Conservation (phyloP, 139 green algal species). For the Chlamydomonas asymmetrica region DNA sequence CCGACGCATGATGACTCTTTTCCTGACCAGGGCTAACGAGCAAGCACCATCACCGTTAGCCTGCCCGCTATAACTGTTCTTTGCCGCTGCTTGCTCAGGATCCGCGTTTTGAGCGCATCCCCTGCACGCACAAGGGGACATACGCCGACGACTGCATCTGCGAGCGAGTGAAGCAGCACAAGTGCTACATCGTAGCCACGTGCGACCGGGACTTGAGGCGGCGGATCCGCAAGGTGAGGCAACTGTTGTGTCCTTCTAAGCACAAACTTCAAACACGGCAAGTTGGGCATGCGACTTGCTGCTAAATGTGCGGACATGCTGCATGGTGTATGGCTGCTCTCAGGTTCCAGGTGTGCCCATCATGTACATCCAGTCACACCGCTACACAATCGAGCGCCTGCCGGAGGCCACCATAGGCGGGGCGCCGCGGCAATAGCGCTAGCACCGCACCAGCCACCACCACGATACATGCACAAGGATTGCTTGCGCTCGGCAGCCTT, state of each 20-base stretch:
- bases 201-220: slow-evolving; percentile 95
- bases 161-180: slow-evolving; percentile 91
- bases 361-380: slow-evolving; percentile 94
- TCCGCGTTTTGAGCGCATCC: slow-evolving; percentile 86
- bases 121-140: slow-evolving; percentile 94
- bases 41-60: too few species aligned
- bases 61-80: too few species aligned
- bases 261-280: too few species aligned
- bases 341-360: slow-evolving; percentile 97
- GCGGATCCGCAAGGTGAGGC: slow-evolving; percentile 89
- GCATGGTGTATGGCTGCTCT: background rate
- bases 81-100: too few species aligned
- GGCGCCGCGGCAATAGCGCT: too few species aligned
- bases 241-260: too few species aligned
- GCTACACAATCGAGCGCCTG: slow-evolving; percentile 95
- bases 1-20: too few species aligned
- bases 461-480: too few species aligned
- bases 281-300: background rate
- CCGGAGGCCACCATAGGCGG: slow-evolving; percentile 97
- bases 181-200: slow-evolving; percentile 99
- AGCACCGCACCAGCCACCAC: too few species aligned
- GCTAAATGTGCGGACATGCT: too few species aligned
- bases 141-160: slow-evolving; percentile 99
- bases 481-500: too few species aligned
- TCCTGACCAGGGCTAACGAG: too few species aligned